Conservation (phyloP, 2,329 filamentous ascomycete genomes). For the Phyllosticta citrichinensis region DNA sequence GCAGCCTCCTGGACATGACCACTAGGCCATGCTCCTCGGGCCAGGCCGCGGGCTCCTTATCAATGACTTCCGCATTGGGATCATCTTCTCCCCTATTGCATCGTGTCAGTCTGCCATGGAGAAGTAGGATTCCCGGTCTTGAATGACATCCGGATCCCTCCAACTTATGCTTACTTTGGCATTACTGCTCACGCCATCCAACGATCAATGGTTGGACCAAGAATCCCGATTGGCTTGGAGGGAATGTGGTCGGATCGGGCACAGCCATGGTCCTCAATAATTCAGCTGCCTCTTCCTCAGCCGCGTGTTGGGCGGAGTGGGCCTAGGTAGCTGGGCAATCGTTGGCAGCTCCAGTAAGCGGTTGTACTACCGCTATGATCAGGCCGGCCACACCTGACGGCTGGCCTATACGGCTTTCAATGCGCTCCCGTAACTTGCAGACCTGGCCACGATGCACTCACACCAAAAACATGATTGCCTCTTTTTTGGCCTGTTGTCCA, state of each 20-base stretch:
- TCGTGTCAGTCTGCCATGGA: background rate
- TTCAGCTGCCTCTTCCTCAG: background rate
- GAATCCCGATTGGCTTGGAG: background rate
- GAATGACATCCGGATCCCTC: background rate
- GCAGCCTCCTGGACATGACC: background rate
- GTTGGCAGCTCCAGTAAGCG: background rate
- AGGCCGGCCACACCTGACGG: background rate
- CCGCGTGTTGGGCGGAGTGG: background rate
- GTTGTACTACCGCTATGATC: background rate
- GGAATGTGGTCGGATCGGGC: background rate
- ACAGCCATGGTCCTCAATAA: background rate
- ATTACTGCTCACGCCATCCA: background rate
- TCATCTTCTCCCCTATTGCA: background rate
- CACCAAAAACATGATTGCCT: background rate
- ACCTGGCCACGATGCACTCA: background rate
- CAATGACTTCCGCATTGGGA: background rate
- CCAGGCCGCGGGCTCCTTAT: background rate
- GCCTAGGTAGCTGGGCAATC: background rate
- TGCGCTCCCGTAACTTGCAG: background rate
- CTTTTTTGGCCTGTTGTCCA: background rate
- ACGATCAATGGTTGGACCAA: background rate
- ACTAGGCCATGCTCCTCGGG: background rate
- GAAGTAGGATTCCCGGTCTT: background rate
- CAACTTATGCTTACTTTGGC: background rate
- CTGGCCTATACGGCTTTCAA: background rate